phyloP scores from a whole-genome alignment of 1,139 yeast genomes.

The Meyerozyma carpophila region DNA sequence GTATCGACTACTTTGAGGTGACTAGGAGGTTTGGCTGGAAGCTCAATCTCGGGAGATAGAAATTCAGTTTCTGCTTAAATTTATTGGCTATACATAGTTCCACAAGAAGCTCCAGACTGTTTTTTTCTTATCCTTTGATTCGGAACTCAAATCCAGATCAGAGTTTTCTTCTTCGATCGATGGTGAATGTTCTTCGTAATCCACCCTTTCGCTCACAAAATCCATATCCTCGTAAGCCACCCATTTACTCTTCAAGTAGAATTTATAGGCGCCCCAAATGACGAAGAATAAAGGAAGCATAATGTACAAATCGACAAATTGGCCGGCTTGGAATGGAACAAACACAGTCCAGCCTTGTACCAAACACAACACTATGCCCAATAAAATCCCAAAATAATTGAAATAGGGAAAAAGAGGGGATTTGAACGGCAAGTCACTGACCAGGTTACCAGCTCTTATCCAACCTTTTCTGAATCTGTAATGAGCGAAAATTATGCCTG shows the following conservation, averaged over 20 bases:
- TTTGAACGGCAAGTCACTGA: background rate
- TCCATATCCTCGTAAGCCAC: background rate
- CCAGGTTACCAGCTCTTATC: background rate
- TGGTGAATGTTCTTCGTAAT: background rate
- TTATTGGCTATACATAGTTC: background rate
- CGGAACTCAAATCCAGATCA: background rate
- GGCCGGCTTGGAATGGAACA: background rate
- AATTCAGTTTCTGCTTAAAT: background rate
- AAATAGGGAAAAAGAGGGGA: background rate
- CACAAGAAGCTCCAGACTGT: background rate
- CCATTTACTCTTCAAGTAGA: background rate
- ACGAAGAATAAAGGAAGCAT: background rate
- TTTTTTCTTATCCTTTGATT: background rate
- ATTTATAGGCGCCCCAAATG: background rate
- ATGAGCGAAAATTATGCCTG: conserved; percentile 39
- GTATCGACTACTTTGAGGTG: conserved; percentile 15
- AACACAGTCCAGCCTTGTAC: background rate
- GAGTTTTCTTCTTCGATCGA: background rate
- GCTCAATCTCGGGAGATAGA: background rate
- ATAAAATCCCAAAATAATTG: background rate
- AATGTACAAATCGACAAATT: background rate
- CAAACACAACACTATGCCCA: background rate
- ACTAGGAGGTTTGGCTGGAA: background rate
- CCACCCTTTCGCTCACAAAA: background rate
- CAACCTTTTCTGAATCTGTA: conserved; percentile 48